Evolutionary conservation across 2,329 filamentous ascomycete species (phyloP), one percentile per base, ranked within the genome.

Genomic region (Calonectria hongkongensis): DNA sequence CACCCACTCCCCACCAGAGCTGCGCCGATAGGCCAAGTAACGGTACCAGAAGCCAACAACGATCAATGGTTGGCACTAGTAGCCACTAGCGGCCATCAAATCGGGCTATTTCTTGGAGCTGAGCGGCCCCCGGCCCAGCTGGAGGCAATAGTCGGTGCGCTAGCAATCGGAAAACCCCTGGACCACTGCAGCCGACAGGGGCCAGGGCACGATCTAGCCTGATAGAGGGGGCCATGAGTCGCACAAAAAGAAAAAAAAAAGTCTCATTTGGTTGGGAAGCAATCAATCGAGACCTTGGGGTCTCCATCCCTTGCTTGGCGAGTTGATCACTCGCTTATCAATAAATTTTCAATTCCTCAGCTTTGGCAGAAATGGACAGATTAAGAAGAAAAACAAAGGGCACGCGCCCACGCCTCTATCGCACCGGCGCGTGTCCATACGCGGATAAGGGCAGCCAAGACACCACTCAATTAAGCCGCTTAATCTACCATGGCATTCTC

Each of bases 101-200:
- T 60, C 54, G 54, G 54, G 54, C 54, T 60, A 60, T 60, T 41
- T 60, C 33, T 10, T 41, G 33, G 54, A 27, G 54, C 54, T 60
- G 54, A 60, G 39, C 21, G 21, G n/a, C 12, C 39, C 54, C 54
- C 13, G 36, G 54, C 10, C 15, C 9, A 28, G 54, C 54, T 60
- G 54, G 36, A 60, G 25, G 54, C 54, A 60, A 60, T 60, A 60
- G 54, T 60, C 54, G 21, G 4, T n/a, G 28, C 54, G 54, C 54
- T 58, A 58, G 54, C 15, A 33, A 58, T 15, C 21, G 21, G 54
- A 60, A 43, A 5, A 15, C 54, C 54, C 45, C 54, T 41, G 33
- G n/a, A 8, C 4, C 10, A 2, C 3, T 16, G 54, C 13, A 9
- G 10, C 15, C 21, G 25, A 60, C 33, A 27, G 54, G 54, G n/a